Percentiles rank a stretch among this genome's conserved stretches.
Evolutionary conservation across 495 filamentous ascomycete genomes (phyloP).

Genomic region (Trichoderma gamsii): DNA sequence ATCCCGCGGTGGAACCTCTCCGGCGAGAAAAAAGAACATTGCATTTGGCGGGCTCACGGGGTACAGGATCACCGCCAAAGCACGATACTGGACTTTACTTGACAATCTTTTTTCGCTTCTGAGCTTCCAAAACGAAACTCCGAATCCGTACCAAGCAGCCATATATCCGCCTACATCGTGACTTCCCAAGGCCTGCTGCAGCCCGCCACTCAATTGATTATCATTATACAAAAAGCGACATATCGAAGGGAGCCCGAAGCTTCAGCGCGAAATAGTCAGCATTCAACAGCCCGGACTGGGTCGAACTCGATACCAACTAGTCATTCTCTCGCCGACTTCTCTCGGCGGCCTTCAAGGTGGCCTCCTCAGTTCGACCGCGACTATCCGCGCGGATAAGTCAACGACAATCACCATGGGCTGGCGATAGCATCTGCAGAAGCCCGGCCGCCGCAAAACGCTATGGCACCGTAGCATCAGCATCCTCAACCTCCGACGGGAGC

Average conservation of each 20-base stretch:
- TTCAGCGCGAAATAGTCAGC: no score
- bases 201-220: no score
- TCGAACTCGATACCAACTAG: background rate
- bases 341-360: conserved; percentile 22
- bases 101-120: no score
- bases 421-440: conserved; percentile 44
- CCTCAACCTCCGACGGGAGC: conserved; percentile 18
- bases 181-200: no score
- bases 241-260: background rate
- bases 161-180: no score
- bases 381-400: conserved; percentile 46
- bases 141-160: no score
- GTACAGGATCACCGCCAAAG: no score
- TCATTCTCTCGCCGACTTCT: background rate
- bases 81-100: no score
- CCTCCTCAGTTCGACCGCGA: conserved; percentile 43
- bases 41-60: background rate
- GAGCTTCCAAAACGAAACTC: no score
- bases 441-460: conserved; percentile 41
- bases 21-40: background rate
- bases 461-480: conserved; percentile 17
- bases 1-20: background rate
- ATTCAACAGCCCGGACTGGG: no score
- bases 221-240: background rate
- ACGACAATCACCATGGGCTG: conserved; percentile 38